Base-by-base conservation (phyloP, 1,139 yeast species). In the Yamadazyma friedrichii region DNA sequence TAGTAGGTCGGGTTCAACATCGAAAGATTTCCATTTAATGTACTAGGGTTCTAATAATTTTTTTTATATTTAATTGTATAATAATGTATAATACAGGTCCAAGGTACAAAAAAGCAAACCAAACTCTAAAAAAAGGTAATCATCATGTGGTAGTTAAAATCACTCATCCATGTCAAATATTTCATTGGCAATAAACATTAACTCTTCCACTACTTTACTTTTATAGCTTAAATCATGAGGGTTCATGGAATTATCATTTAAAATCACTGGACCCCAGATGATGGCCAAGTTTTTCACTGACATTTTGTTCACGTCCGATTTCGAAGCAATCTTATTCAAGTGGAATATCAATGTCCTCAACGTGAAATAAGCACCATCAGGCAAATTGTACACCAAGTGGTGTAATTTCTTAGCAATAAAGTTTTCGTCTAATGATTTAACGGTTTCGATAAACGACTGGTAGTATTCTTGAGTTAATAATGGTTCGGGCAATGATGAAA, bases 331-430 rank as follows among this genome's bases (percentile, higher is more conserved):
- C 41, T 84, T 78, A 51, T 85, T 82, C 50, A 93, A 75, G 61
- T 93, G 98, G 71, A 91, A 88, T 3, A 89, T 70, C 48, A 93
- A 69, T 31, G 88, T 80, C 52, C 98, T 71, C 51, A 93, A 72
- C 0, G 98, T 91, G 68, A 95, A 89, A 61, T 93, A 93, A 43
- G 94, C 89, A 1, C 96, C 94, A 62, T 93, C 98, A 0, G 98
- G 97, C 42, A 93, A 74, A 51, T 86, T 86, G 64, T 84, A 93
- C 35, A 93, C 88, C 44, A 88, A 76, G 39, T 88, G 88, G 61
- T 93, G 98, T 53, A 93, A 72, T 47, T 84, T 85, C 53, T 88
- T 89, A 41, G 76, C 76, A 37, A 88, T 80, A 41, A 58, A 68
- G n/a, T 65, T 59, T 49, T 70, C 76, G 51, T 72, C 76, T 37